Evolutionary conservation across 768 basidiomycete species (phyloP), one percentile per base, ranked within the genome.

Genomic region (Lyophyllum decastes): DNA sequence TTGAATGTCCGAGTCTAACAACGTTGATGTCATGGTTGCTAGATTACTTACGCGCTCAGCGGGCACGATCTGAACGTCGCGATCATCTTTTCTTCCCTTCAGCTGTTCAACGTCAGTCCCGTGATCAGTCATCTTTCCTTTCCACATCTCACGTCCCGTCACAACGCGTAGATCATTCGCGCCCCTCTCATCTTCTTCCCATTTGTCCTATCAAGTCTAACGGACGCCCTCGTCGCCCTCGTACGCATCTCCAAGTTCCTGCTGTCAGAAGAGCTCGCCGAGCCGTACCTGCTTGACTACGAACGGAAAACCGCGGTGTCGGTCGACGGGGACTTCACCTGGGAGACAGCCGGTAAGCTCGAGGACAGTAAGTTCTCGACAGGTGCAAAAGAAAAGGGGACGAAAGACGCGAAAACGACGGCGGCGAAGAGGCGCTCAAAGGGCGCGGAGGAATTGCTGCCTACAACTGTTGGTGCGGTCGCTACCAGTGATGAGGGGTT

Each of bases 31-130:
- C n/a, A n/a, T n/a, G n/a, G 17, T 8, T 8, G 43, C 1, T 67
- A 88, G 82, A 82, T 90, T 61, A 86, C 86, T 0, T 90, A 89
- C 62, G 76, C 78, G 1, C 68, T 88, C 17, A 82, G 72, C 26
- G 83, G 83, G 9, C 84, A 87, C 56, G 64, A 72, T 7, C 75
- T 88, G 27, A 77, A 81, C 57, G 69, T 84, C 2, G 81, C 85
- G 0, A 71, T 76, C 52, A 81, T 88, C 48, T 87, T 88, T 66
- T 72, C 77, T 4, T 79, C 81, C 6, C 68, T 88, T n/a, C 84
- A 86, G 57, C 70, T 84, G 26, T 85, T 87, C 73, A 85, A 85
- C 57, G 82, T 83, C 34, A 22, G 76, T 66, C 9, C 21, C n/a
- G n/a, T n/a, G n/a, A n/a, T n/a, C n/a, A n/a, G n/a, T n/a, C 4